Conservation (phyloP, 192 early-diverging fungal species). For the Coemansia sp. region DNA sequence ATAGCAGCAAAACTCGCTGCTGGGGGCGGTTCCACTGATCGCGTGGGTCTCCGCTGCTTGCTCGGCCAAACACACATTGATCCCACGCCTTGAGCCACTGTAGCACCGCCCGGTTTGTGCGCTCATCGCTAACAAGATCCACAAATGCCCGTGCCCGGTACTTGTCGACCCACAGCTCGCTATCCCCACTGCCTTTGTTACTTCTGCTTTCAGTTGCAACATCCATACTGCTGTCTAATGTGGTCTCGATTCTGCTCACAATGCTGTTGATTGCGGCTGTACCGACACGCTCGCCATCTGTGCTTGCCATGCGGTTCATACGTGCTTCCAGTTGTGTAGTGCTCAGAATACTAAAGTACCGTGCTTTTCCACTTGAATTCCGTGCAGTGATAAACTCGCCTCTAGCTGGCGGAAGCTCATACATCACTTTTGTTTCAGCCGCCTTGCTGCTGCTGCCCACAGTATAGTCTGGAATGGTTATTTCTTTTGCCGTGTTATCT, state of each 20-base stretch:
- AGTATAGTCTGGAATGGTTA: no score
- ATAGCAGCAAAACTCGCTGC: conserved; percentile 64
- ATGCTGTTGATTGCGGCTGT: conserved; percentile 29
- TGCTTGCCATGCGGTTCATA: conserved; percentile 11
- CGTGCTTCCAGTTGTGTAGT: conserved; percentile 18
- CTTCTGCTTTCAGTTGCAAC: background rate
- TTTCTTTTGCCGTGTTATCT: background rate
- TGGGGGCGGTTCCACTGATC: conserved; percentile 49
- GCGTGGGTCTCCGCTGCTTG: conserved; percentile 9
- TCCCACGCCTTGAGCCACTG: conserved; percentile 98
- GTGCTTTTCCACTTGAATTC: conserved; percentile 18
- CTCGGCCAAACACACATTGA: conserved; percentile 81
- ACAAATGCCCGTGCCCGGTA: conserved; percentile 78
- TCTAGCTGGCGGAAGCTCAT: conserved; percentile 35
- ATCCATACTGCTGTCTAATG: conserved; percentile 26
- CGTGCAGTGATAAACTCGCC: conserved; percentile 43
- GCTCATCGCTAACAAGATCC: conserved; percentile 89
- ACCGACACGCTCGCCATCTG: conserved; percentile 14
- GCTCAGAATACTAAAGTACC: conserved; percentile 32
- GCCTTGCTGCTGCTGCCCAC: no score
- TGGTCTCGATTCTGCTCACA: conserved; percentile 37
- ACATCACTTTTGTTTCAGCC: background rate
- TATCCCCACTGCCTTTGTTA: conserved; percentile 11
- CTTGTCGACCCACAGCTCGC: conserved; percentile 83
- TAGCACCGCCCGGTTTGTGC: conserved; percentile 83